phyloP scores from a whole-genome alignment of 1,284 basidiomycete species.

The Papiliotrema fonsecae region DNA sequence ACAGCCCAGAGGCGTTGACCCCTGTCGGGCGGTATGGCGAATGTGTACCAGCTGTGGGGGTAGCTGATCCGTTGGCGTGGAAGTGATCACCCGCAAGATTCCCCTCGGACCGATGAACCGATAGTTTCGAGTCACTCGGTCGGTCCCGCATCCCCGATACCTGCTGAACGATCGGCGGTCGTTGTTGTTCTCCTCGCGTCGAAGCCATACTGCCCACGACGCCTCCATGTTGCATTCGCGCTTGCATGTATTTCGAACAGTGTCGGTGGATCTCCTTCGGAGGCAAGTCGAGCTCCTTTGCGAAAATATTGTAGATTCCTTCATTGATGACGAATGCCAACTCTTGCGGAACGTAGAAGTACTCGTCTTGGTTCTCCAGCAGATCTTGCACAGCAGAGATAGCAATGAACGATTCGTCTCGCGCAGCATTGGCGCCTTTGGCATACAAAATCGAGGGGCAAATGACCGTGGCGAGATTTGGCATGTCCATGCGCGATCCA shows the following conservation, averaged over 20 bases:
- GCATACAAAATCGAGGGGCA: slow-evolving; percentile 91
- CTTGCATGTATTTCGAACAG: slow-evolving; percentile 66
- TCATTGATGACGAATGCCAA: slow-evolving; percentile 75
- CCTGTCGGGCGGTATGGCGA: slow-evolving; percentile 1
- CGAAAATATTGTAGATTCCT: slow-evolving; percentile 68
- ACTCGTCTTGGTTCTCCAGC: slow-evolving; percentile 91
- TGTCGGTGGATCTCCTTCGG: slow-evolving; percentile 87
- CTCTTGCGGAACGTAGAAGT: slow-evolving; percentile 82
- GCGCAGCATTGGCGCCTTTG: slow-evolving; percentile 75
- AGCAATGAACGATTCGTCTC: slow-evolving; percentile 89
- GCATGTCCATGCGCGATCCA: slow-evolving; percentile 96
- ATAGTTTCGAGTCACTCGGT: slow-evolving; percentile 19
- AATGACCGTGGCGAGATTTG: slow-evolving; percentile 96
- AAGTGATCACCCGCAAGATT: slow-evolving; percentile 8
- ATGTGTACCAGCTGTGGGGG: background rate
- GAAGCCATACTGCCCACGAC: background rate
- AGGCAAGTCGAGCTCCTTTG: slow-evolving; percentile 72
- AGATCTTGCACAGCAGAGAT: slow-evolving; percentile 79
- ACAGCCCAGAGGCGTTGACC: too few species aligned
- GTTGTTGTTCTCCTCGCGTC: background rate
- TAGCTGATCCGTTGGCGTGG: background rate
- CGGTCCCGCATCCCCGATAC: slow-evolving; percentile 11
- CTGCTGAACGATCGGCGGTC: background rate
- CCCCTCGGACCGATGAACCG: slow-evolving; percentile 21
- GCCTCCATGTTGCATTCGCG: slow-evolving; percentile 13